These are phyloP conservation scores for Monilinia polystroma DNA, from an alignment of 2,329 filamentous ascomycete genomes.

Conservation along the genomic window DNA sequence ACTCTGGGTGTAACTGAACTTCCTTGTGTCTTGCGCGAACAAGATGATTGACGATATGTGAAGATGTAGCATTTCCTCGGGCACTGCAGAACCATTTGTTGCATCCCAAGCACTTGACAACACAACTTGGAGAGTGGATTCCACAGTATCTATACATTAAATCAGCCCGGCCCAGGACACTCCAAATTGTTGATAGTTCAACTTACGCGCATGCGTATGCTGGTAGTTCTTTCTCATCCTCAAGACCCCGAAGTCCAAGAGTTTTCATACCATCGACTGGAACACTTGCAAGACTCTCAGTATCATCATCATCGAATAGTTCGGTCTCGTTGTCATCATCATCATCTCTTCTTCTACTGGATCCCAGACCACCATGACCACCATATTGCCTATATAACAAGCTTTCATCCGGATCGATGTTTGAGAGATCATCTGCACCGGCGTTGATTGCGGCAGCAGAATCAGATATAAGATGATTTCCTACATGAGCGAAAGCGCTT, in stretches of 20 bases:
- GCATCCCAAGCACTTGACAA: conserved; percentile 94
- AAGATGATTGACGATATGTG: conserved; percentile 97
- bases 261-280: conserved; percentile 74
- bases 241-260: conserved; percentile 56
- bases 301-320: conserved; percentile 76
- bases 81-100: conserved; percentile 99
- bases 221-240: conserved; percentile 89
- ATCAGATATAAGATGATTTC: conserved; percentile 82
- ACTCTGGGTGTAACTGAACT: conserved; percentile 92
- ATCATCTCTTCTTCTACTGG: conserved; percentile 64
- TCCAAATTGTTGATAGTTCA: conserved; percentile 18
- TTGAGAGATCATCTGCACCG: conserved; percentile 68
- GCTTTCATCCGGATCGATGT: conserved; percentile 75
- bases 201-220: conserved; percentile 94
- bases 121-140: conserved; percentile 91
- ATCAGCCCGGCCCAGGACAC: conserved; percentile 32
- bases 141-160: conserved; percentile 73
- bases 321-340: conserved; percentile 91
- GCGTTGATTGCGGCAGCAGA: conserved; percentile 86
- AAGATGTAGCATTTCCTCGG: conserved; percentile 92
- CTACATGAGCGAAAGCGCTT: conserved; percentile 83
- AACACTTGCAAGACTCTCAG: conserved; percentile 72
- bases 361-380: conserved; percentile 52
- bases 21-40: conserved; percentile 98
- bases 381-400: conserved; percentile 71